Percentiles rank a stretch among this genome's conserved stretches.
These are phyloP conservation scores for Pelomyxa schiedti DNA, from an alignment of 78 protist genomes.

Conservation along the genomic window DNA sequence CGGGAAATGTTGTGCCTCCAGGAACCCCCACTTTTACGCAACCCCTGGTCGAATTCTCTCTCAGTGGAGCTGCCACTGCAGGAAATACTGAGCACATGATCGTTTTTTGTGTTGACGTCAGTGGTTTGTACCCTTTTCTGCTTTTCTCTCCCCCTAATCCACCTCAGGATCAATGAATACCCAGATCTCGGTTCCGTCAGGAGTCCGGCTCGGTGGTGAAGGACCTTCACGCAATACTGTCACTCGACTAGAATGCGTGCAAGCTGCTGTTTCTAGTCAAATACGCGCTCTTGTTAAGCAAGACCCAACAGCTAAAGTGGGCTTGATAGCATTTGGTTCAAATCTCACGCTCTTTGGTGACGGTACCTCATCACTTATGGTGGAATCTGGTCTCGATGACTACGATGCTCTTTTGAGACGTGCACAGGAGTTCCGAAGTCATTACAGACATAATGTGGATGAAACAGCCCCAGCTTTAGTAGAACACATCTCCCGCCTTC, in stretches of 20 bases:
- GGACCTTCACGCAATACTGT: no score
- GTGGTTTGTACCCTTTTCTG: no score
- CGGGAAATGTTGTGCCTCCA: neutral
- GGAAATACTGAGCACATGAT: no score
- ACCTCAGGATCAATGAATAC: no score
- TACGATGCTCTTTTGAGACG: neutral
- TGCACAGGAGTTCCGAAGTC: neutral
- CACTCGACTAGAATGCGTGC: neutral
- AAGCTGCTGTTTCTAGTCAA: neutral
- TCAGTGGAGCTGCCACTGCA: no score
- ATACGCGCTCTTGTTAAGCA: neutral
- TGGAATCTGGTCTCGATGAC: neutral
- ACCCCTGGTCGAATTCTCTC: no score
- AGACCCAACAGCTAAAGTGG: neutral
- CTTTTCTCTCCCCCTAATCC: no score
- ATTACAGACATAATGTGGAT: neutral
- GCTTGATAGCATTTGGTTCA: neutral
- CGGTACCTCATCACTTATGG: neutral
- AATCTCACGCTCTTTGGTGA: neutral
- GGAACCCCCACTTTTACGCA: no score
- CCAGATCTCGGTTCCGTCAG: no score
- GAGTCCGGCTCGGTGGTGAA: no score
- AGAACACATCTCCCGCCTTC: neutral
- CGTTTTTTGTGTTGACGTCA: no score
- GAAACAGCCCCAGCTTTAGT: neutral